Conservation (phyloP, 192 early-diverging fungal species). For the Podila epicladia region DNA sequence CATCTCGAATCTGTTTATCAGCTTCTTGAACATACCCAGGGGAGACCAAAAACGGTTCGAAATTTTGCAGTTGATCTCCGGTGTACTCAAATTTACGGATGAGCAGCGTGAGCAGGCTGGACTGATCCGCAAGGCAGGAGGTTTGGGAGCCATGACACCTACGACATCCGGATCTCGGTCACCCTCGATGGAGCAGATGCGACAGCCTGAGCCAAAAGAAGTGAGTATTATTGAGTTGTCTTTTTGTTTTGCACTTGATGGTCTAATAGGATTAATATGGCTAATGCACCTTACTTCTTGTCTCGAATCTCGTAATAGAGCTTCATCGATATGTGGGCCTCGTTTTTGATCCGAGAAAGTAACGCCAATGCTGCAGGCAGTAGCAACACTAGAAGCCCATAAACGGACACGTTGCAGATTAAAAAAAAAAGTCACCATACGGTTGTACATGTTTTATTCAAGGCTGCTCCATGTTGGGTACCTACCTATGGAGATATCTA, state of each 20-base stretch:
- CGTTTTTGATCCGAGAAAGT: conserved; percentile 77
- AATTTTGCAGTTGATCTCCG: conserved; percentile 89
- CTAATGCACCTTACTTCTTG: background rate
- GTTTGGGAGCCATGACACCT: conserved; percentile 44
- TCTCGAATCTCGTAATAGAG: conserved; percentile 54
- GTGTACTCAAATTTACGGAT: conserved; percentile 86
- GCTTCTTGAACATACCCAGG: conserved; percentile 84
- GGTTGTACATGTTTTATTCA: no score
- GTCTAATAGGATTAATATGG: no score
- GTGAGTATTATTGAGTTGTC: conserved; percentile 6
- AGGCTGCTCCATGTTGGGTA: no score
- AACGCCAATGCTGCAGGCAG: conserved; percentile 36
- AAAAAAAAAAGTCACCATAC: no score
- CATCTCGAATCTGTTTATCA: conserved; percentile 90
- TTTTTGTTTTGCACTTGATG: background rate
- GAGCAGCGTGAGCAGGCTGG: conserved; percentile 89
- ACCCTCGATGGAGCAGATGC: conserved; percentile 59
- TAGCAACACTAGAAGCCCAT: conserved; percentile 7
- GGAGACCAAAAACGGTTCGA: conserved; percentile 94
- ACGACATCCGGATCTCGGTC: conserved; percentile 56
- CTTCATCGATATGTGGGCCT: conserved; percentile 85
- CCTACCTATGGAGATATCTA: no score
- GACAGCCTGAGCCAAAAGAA: conserved; percentile 50
- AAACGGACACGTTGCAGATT: background rate
- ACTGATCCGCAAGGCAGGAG: conserved; percentile 71